These are phyloP conservation scores for Coprinopsis marcescibilis DNA, from an alignment of 768 basidiomycete genomes.

Conservation along the genomic window DNA sequence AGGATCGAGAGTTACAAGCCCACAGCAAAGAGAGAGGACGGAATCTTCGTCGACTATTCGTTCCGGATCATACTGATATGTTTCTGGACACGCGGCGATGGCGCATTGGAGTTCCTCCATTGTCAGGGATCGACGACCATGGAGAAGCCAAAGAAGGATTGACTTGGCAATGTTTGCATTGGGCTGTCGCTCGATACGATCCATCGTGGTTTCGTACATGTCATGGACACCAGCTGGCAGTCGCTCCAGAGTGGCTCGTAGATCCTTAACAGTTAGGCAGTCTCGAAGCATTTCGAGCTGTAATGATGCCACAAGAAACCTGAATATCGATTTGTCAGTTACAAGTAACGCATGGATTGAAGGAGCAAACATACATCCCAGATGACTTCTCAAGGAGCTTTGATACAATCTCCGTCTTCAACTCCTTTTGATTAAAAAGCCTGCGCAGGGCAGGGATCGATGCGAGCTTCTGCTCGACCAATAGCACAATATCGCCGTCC, in stretches of 20 bases:
- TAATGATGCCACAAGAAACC: not conserved
- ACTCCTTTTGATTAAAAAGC: not conserved
- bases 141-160: not conserved
- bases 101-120: not conserved
- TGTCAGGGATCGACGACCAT: not conserved
- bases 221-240: not conserved
- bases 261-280: not conserved
- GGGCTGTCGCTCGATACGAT: not conserved
- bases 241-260: not conserved
- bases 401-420: not conserved
- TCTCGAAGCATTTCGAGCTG: not conserved
- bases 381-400: not conserved
- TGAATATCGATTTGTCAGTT: not conserved
- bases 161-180: constrained; percentile 1
- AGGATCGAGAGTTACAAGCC: not conserved
- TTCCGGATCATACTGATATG: not conserved
- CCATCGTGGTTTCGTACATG: not conserved
- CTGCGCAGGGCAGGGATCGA: not conserved
- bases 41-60: not conserved
- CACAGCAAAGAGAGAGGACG: not conserved
- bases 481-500: constrained; percentile 1
- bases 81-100: not conserved
- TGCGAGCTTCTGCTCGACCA: not conserved
- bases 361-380: not conserved
- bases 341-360: not conserved